These are phyloP conservation scores for Solanum aculeatissimum DNA, from an alignment of 305 asterid species.

Conservation along the genomic window DNA sequence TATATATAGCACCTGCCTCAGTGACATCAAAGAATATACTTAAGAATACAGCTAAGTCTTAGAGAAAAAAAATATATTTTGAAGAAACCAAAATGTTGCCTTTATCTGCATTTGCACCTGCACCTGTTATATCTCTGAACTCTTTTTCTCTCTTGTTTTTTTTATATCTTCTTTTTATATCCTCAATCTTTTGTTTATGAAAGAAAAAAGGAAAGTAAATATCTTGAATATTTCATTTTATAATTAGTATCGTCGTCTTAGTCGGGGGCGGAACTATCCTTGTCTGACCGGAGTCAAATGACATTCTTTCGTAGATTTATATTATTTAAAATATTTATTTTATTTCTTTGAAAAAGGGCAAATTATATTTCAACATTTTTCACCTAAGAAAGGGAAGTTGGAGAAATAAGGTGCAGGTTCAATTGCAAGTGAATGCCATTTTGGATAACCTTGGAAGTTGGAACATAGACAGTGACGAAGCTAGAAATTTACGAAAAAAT, in stretches of 20 bases:
- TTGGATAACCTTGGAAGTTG: neutral
- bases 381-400: neutral
- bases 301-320: neutral
- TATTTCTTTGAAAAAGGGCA: neutral
- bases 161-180: neutral
- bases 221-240: neutral
- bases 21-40: neutral
- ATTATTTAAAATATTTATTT: neutral
- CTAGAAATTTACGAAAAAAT: neutral
- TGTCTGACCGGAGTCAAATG: neutral
- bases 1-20: neutral
- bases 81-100: constrained; percentile 7
- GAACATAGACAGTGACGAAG: neutral
- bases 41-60: neutral
- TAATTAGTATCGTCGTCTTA: neutral
- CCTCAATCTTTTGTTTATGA: neutral
- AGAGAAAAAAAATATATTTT: neutral
- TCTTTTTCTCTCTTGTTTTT: neutral
- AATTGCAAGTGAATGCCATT: constrained; percentile 17
- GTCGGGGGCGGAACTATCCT: neutral
- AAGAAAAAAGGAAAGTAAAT: neutral
- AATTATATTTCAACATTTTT: neutral
- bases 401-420: constrained; percentile 12
- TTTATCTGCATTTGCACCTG: constrained; percentile 25
- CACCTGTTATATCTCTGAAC: neutral